These are phyloP conservation scores for Candida andamanensis DNA, from an alignment of 805 yeast genomes.

Conservation along the genomic window DNA sequence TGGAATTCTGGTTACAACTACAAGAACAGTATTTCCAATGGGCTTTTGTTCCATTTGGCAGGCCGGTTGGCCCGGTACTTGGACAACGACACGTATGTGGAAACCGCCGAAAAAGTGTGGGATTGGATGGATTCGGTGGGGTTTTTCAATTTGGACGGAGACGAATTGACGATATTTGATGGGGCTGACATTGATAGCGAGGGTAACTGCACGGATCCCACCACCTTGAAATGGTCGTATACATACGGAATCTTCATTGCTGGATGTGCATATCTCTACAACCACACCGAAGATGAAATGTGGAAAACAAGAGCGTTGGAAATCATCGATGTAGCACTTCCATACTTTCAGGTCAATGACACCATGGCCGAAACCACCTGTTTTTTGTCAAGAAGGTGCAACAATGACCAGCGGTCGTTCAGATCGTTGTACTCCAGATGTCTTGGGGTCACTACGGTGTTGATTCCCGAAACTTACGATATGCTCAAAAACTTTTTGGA, in stretches of 20 bases:
- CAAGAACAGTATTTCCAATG: conserved; percentile 89
- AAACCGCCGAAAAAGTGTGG: conserved; percentile 71
- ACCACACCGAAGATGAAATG: conserved; percentile 45
- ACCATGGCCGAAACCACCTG: conserved; percentile 64
- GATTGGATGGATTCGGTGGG: conserved; percentile 65
- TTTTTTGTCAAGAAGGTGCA: conserved; percentile 48
- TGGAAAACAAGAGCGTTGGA: conserved; percentile 40
- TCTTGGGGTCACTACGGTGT: conserved; percentile 51
- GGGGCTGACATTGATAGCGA: conserved; percentile 50
- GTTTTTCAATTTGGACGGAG: conserved; percentile 17
- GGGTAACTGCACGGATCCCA: conserved; percentile 40
- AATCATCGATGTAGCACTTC: conserved; percentile 30
- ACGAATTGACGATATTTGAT: conserved; percentile 42
- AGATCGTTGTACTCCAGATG: conserved; percentile 64
- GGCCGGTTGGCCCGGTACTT: conserved; percentile 85
- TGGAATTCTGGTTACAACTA: conserved; percentile 95
- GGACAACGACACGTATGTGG: conserved; percentile 64
- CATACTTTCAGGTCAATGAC: conserved; percentile 37
- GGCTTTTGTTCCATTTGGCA: conserved; percentile 79
- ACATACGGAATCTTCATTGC: conserved; percentile 63
- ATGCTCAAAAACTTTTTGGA: conserved; percentile 37
- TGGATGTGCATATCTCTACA: conserved; percentile 68
- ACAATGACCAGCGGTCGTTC: conserved; percentile 74
- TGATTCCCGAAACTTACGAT: conserved; percentile 47
- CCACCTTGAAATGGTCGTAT: conserved; percentile 58